phyloP scores from a whole-genome alignment of 1,284 basidiomycete species.

The Ustilago nuda region DNA sequence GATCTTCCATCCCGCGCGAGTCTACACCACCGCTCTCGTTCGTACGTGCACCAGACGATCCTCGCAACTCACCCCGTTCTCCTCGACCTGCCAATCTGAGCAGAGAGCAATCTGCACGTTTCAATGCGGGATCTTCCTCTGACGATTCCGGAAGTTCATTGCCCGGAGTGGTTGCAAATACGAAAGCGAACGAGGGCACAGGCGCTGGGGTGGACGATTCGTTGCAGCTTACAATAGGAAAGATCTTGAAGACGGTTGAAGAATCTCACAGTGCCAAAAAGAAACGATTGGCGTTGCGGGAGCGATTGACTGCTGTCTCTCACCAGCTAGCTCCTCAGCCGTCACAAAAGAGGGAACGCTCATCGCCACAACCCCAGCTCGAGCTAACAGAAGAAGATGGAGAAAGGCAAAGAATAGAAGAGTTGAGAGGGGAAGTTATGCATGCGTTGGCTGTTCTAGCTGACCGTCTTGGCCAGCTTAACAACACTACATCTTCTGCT shows the following conservation, averaged over 20 bases:
- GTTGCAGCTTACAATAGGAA: conserved; percentile 17
- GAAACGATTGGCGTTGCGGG: conserved; percentile 8
- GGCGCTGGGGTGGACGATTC: background rate
- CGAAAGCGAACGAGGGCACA: background rate
- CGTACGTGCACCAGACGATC: conserved; percentile 11
- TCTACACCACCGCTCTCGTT: conserved; percentile 34
- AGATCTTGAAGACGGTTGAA: conserved; percentile 22
- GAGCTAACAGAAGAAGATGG: conserved; percentile 5
- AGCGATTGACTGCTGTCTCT: conserved; percentile 10
- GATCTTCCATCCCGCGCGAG: conserved; percentile 25
- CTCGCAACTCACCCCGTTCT: conserved; percentile 28
- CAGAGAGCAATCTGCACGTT: conserved; percentile 13
- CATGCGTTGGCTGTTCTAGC: conserved; percentile 24
- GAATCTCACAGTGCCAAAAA: conserved; percentile 5
- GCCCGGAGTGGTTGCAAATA: conserved; percentile 7
- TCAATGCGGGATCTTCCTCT: conserved; percentile 14
- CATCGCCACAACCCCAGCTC: background rate
- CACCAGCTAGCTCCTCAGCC: background rate
- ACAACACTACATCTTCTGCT: background rate
- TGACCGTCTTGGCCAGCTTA: conserved; percentile 21
- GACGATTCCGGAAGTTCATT: conserved; percentile 9
- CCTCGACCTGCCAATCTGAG: conserved; percentile 27
- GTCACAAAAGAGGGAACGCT: background rate
- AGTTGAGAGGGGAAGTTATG: conserved; percentile 22
- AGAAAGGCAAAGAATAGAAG: conserved; percentile 9